These are phyloP conservation scores for Powellomyces hirtus DNA, from an alignment of 192 early-diverging fungal species.

Conservation along the genomic window DNA sequence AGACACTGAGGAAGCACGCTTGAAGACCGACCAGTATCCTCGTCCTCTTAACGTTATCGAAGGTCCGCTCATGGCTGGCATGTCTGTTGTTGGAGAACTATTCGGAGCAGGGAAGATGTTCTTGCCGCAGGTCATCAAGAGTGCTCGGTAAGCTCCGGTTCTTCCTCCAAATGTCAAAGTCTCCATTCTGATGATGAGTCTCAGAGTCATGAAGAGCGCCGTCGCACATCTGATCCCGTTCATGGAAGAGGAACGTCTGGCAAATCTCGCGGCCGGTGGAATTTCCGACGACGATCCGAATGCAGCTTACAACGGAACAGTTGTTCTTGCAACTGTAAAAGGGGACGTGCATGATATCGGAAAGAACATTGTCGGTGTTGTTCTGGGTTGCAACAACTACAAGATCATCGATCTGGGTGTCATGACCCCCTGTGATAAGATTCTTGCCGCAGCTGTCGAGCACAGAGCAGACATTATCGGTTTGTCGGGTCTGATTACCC, in stretches of 20 bases:
- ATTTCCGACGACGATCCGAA: conserved; percentile 60
- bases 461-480: conserved; percentile 92
- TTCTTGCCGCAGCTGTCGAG: conserved; percentile 81
- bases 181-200: background rate
- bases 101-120: conserved; percentile 98
- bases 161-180: background rate
- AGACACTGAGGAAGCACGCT: conserved; percentile 91
- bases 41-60: conserved; percentile 95
- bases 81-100: conserved; percentile 90
- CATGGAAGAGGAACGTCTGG: conserved; percentile 88
- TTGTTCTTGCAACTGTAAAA: conserved; percentile 94
- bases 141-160: conserved; percentile 54
- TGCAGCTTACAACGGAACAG: conserved; percentile 77
- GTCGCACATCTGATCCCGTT: conserved; percentile 93
- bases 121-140: conserved; percentile 96
- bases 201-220: conserved; percentile 95
- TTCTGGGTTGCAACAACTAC: conserved; percentile 97
- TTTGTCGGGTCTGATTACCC: conserved; percentile 91
- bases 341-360: conserved; percentile 98
- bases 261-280: conserved; percentile 53
- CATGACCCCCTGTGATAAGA: conserved; percentile 93
- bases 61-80: conserved; percentile 92
- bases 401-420: conserved; percentile 92
- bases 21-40: conserved; percentile 68
- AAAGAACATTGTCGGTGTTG: conserved; percentile 97